phyloP scores from a whole-genome alignment of 2,329 filamentous ascomycete species.

The Scopulariopsis brevicaulis region DNA sequence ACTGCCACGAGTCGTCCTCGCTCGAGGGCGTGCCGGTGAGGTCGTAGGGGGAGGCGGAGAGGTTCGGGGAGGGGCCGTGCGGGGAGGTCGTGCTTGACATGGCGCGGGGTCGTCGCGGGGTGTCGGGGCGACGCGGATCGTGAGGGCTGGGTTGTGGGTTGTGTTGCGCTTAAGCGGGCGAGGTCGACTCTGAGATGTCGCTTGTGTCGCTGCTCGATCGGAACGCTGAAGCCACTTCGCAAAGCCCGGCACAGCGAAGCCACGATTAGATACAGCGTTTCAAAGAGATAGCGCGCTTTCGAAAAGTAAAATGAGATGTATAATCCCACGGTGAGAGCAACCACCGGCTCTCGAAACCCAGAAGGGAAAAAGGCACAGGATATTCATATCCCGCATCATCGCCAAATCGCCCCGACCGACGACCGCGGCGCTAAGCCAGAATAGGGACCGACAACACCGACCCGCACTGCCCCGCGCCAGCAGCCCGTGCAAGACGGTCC shows the following conservation, averaged over 20 bases:
- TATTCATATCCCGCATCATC: not conserved
- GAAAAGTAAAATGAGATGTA: not conserved
- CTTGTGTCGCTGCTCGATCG: too few species aligned
- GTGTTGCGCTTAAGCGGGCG: not conserved
- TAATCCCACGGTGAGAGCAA: not conserved
- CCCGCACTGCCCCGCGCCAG: not conserved
- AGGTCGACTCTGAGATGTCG: too few species aligned
- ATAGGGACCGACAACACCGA: not conserved
- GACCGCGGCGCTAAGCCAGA: not conserved
- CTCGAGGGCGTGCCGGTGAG: constrained; percentile 17
- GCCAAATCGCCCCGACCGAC: not conserved
- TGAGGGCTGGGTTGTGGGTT: not conserved
- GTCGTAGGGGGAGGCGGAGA: constrained; percentile 25
- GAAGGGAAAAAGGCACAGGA: not conserved
- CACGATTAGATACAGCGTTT: not conserved
- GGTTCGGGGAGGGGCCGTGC: constrained; percentile 12
- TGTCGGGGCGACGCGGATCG: not conserved
- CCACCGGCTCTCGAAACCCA: not conserved
- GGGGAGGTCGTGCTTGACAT: constrained; percentile 17
- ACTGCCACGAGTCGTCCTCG: constrained; percentile 33
- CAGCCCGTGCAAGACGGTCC: not conserved
- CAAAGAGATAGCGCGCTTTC: not conserved
- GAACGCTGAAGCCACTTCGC: too few species aligned
- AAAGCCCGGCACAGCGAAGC: too few species aligned
- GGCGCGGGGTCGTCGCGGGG: not conserved